phyloP scores from a whole-genome alignment of 768 basidiomycete genomes.

The Termitomyces titanicus region DNA sequence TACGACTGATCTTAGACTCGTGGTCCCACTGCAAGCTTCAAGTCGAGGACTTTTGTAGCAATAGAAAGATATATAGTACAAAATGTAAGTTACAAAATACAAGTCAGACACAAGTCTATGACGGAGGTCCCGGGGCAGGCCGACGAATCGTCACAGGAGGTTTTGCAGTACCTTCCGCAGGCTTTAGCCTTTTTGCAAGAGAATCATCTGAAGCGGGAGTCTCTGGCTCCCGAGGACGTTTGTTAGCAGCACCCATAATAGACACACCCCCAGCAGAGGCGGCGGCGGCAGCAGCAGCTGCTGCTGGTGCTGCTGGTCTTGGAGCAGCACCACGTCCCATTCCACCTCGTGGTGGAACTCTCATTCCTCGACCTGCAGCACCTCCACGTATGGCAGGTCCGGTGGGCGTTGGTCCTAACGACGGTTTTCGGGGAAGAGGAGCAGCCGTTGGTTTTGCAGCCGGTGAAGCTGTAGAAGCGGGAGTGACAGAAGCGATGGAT shows the following conservation, averaged over 20 bases:
- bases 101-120: slow-evolving; percentile 8
- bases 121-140: slow-evolving; percentile 11
- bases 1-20: no score
- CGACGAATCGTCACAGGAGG: slow-evolving; percentile 18
- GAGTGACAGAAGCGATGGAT: slow-evolving; percentile 2
- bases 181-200: slow-evolving; percentile 65
- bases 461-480: neutral
- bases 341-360: slow-evolving; percentile 21
- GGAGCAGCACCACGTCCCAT: slow-evolving; percentile 17
- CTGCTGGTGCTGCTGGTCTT: slow-evolving; percentile 25
- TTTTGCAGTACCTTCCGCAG: slow-evolving; percentile 34
- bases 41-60: no score
- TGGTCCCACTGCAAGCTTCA: no score
- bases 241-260: slow-evolving; percentile 63
- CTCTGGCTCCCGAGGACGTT: slow-evolving; percentile 55
- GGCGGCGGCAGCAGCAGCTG: slow-evolving; percentile 3
- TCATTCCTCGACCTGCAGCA: slow-evolving; percentile 26
- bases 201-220: slow-evolving; percentile 43
- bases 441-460: slow-evolving; percentile 7
- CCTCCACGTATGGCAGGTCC: slow-evolving; percentile 27
- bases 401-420: slow-evolving; percentile 15
- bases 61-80: neutral
- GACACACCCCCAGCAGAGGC: slow-evolving; percentile 37
- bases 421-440: slow-evolving; percentile 16
- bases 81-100: slow-evolving; percentile 7